Conservation (phyloP, 352 stramenopile genomes). For the Pythium utonaiense region DNA sequence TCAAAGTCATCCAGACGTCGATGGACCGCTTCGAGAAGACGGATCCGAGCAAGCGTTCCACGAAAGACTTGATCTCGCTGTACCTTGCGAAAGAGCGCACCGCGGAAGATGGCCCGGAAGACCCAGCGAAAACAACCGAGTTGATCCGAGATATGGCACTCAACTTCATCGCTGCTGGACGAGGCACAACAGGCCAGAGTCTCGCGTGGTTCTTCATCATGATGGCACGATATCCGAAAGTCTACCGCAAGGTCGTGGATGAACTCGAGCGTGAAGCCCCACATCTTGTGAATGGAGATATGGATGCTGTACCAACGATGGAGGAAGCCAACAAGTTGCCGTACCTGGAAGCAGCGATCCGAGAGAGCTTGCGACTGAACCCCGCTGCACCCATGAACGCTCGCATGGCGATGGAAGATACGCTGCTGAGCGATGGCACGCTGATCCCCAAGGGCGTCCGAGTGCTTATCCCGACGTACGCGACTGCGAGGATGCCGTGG, state of each 20-base stretch:
- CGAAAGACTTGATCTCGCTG: slow-evolving; percentile 45
- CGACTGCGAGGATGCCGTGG: slow-evolving; percentile 45
- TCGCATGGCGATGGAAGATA: slow-evolving; percentile 46
- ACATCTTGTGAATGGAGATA: slow-evolving; percentile 6
- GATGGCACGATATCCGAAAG: slow-evolving; percentile 55
- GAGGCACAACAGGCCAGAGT: slow-evolving; percentile 69
- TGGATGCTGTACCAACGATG: slow-evolving; percentile 26
- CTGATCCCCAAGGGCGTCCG: slow-evolving; percentile 49
- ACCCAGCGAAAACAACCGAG: slow-evolving; percentile 16
- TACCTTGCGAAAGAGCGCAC: slow-evolving; percentile 30
- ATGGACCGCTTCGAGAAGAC: slow-evolving; percentile 10
- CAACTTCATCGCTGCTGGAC: slow-evolving; percentile 74
- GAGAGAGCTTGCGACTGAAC: slow-evolving; percentile 61
- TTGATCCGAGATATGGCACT: slow-evolving; percentile 67
- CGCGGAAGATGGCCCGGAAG: neutral
- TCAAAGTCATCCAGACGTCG: slow-evolving; percentile 26
- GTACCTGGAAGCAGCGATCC: slow-evolving; percentile 51
- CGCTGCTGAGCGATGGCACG: slow-evolving; percentile 64
- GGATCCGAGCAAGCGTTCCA: neutral
- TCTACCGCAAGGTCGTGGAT: slow-evolving; percentile 23
- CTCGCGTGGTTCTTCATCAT: slow-evolving; percentile 79
- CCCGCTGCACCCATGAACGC: slow-evolving; percentile 55
- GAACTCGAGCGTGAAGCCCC: slow-evolving; percentile 30
- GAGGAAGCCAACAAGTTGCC: slow-evolving; percentile 45
- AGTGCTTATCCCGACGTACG: slow-evolving; percentile 60